Conservation (phyloP, 1,139 yeast species). For the Meyerozyma sp. region DNA sequence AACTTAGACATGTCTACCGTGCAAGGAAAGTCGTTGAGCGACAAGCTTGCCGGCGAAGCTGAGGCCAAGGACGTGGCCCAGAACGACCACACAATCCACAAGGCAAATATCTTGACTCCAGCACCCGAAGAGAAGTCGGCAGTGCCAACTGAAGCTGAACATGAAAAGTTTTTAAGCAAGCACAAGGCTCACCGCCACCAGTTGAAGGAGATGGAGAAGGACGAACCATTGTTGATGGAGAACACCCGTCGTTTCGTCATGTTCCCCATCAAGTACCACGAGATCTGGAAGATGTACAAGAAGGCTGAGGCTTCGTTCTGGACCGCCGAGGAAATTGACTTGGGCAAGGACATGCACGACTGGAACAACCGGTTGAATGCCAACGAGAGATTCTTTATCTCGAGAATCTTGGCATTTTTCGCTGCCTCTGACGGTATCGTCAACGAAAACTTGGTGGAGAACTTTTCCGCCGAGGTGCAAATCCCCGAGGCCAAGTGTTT, state of each 20-base stretch:
- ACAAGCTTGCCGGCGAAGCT: slow-evolving; percentile 43
- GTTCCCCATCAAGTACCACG: slow-evolving; percentile 96
- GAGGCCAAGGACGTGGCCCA: slow-evolving; percentile 35
- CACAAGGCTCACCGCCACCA: slow-evolving; percentile 68
- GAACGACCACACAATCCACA: slow-evolving; percentile 16
- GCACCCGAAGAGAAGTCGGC: slow-evolving; percentile 10
- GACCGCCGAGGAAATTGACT: slow-evolving; percentile 99
- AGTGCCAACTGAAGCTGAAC: slow-evolving; percentile 23
- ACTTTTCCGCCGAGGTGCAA: slow-evolving; percentile 95
- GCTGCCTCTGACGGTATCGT: slow-evolving; percentile 98
- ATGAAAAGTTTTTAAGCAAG: slow-evolving; percentile 48
- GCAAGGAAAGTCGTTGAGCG: slow-evolving; percentile 37
- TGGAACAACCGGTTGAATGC: slow-evolving; percentile 84
- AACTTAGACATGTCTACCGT: slow-evolving; percentile 31
- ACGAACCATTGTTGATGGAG: slow-evolving; percentile 85
- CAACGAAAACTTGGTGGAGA: slow-evolving; percentile 93
- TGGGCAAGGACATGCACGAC: slow-evolving; percentile 84
- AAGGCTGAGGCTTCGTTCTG: slow-evolving; percentile 99
- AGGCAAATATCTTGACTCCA: slow-evolving; percentile 7
- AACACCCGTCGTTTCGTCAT: slow-evolving; percentile 88
- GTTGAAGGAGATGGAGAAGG: slow-evolving; percentile 71
- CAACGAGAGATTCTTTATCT: slow-evolving; percentile 85
- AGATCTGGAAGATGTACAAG: slow-evolving; percentile 98
- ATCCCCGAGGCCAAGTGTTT: slow-evolving; percentile 97
- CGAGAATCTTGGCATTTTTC: slow-evolving; percentile 93